Percentiles rank a stretch among this genome's conserved stretches.
phyloP scores from a whole-genome alignment of 1,284 basidiomycete species.

The Papiliotrema laurentii region DNA sequence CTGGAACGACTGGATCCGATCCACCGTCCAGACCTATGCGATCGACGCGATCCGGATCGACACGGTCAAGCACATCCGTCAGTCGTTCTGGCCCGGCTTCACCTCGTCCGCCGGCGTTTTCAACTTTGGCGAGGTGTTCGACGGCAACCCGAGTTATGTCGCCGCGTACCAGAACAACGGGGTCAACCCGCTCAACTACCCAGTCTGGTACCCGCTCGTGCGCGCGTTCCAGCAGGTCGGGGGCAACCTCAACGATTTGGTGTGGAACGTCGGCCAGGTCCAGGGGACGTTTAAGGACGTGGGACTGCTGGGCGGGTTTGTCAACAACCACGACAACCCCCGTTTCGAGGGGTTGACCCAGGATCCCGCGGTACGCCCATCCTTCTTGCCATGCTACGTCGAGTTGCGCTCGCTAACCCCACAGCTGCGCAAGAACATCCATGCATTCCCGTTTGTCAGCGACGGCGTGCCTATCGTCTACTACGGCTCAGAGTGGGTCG shows the following conservation, averaged over 20 bases:
- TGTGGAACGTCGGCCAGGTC: slow-evolving; percentile 15
- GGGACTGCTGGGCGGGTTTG: slow-evolving; percentile 46
- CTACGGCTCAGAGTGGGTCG: slow-evolving; percentile 57
- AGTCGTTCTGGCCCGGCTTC: slow-evolving; percentile 50
- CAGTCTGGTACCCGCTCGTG: slow-evolving; percentile 52
- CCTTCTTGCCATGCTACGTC: neutral
- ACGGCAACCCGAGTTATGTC: slow-evolving; percentile 39
- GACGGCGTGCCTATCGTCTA: slow-evolving; percentile 58
- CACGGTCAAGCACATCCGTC: slow-evolving; percentile 50
- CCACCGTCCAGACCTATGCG: slow-evolving; percentile 44
- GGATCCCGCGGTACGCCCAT: slow-evolving; percentile 19
- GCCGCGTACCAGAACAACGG: slow-evolving; percentile 42
- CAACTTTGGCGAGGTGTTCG: slow-evolving; percentile 49
- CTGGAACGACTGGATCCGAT: slow-evolving; percentile 48
- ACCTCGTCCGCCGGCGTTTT: slow-evolving; percentile 46
- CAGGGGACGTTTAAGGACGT: slow-evolving; percentile 32
- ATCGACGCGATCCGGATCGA: slow-evolving; percentile 50
- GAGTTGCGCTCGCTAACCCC: neutral
- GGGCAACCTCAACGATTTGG: slow-evolving; percentile 14
- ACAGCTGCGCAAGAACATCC: slow-evolving; percentile 50
- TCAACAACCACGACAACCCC: slow-evolving; percentile 49
- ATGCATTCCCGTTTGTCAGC: slow-evolving; percentile 48
- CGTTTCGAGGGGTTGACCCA: slow-evolving; percentile 33
- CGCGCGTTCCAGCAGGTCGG: slow-evolving; percentile 25
- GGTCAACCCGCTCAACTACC: slow-evolving; percentile 57